These are phyloP conservation scores for Aspergillus sergii DNA, from an alignment of 2,329 filamentous ascomycete species.

Conservation along the genomic window DNA sequence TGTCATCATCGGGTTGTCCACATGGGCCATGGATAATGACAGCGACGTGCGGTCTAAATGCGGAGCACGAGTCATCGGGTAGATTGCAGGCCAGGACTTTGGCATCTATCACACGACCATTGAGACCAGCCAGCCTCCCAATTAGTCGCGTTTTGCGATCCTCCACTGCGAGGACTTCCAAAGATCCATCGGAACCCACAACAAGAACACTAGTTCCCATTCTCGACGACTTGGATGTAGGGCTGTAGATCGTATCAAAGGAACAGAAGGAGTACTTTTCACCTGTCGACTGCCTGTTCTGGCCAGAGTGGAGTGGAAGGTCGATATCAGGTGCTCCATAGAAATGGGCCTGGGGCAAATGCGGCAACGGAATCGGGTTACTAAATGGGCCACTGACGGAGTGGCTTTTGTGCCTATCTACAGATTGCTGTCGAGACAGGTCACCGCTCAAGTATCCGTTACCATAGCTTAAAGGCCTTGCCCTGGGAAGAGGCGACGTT, in stretches of 20 bases:
- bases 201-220: constrained; percentile 66
- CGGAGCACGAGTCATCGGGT: constrained; percentile 53
- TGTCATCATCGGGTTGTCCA: constrained; percentile 50
- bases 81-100: constrained; percentile 76
- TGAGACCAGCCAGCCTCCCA: constrained; percentile 72
- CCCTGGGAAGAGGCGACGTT: constrained; percentile 45
- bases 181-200: constrained; percentile 75
- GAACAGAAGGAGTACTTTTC: constrained; percentile 77
- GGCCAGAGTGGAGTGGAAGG: constrained; percentile 44
- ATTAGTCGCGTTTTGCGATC: constrained; percentile 72
- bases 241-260: constrained; percentile 68
- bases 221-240: constrained; percentile 45
- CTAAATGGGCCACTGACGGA: constrained; percentile 40
- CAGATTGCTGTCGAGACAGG: constrained; percentile 39
- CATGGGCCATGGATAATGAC: constrained; percentile 79
- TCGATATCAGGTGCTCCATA: constrained; percentile 76
- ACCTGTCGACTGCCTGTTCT: constrained; percentile 24
- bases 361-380: constrained; percentile 61
- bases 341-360: constrained; percentile 76
- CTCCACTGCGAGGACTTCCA: constrained; percentile 74
- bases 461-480: constrained; percentile 47
- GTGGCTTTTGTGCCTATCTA: constrained; percentile 42
- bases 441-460: constrained; percentile 41
- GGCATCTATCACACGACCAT: constrained; percentile 77
- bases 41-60: constrained; percentile 72